A percentile compares a stretch with the other conserved stretches of the same genome.
Conservation (phyloP, 2,329 filamentous ascomycete species). For the Pestalotiopsis sp. region DNA sequence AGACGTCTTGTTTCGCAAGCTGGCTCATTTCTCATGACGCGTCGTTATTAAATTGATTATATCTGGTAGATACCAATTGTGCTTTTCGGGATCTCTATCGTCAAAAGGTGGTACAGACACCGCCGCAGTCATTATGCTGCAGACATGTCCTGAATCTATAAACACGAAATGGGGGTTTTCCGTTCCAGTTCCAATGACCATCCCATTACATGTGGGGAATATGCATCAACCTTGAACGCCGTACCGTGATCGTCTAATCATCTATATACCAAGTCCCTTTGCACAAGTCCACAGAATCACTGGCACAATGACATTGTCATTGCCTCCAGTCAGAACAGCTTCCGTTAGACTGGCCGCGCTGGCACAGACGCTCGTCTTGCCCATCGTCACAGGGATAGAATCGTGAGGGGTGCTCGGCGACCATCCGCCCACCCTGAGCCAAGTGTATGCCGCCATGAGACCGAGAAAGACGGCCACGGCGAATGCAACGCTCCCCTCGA, state of each 20-base stretch:
- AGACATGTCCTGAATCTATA: background rate
- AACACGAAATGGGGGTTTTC: background rate
- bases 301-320: conserved; percentile 97
- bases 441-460: conserved; percentile 68
- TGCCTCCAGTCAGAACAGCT: conserved; percentile 92
- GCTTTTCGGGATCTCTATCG: background rate
- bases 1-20: background rate
- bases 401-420: conserved; percentile 70
- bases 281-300: conserved; percentile 92
- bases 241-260: background rate
- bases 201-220: background rate
- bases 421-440: conserved; percentile 79
- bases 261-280: conserved; percentile 68
- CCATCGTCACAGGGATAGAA: conserved; percentile 67
- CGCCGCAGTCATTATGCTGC: background rate
- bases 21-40: background rate
- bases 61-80: background rate
- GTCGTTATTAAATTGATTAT: background rate
- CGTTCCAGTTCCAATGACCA: background rate
- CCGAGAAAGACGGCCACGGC: conserved; percentile 77
- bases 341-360: conserved; percentile 87
- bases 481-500: conserved; percentile 87
- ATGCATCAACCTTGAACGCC: conserved; percentile 2
- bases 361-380: conserved; percentile 75
- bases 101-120: background rate